phyloP scores from a whole-genome alignment of 2,329 filamentous ascomycete genomes.

The Xenoacremonium recifei region DNA sequence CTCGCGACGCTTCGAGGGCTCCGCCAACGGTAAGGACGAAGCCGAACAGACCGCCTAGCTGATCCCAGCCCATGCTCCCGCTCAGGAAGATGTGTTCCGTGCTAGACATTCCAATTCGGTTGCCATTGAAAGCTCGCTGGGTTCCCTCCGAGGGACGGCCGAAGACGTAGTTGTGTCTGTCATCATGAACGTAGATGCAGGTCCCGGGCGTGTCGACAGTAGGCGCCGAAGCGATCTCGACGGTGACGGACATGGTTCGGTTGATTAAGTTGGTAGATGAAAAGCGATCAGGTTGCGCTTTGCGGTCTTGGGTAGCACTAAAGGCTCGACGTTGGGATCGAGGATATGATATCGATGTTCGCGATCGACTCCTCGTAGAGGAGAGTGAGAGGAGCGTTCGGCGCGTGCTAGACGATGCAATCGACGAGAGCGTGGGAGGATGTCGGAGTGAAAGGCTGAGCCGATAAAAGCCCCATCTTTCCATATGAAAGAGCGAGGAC shows the following conservation, averaged over 20 bases:
- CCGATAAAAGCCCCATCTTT: slow-evolving; percentile 26
- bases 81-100: slow-evolving; percentile 80
- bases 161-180: slow-evolving; percentile 80
- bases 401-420: neutral
- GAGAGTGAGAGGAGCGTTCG: neutral
- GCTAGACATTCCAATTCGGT: slow-evolving; percentile 62
- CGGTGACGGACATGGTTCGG: slow-evolving; percentile 64
- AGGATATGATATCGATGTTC: neutral
- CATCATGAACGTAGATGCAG: slow-evolving; percentile 74
- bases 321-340: slow-evolving; percentile 1
- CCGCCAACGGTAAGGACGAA: slow-evolving; percentile 84
- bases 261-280: neutral
- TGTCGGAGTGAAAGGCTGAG: slow-evolving; percentile 15
- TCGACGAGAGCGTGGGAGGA: slow-evolving; percentile 10
- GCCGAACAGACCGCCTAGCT: slow-evolving; percentile 78
- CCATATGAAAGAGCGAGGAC: slow-evolving; percentile 20
- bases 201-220: slow-evolving; percentile 87
- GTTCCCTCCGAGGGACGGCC: slow-evolving; percentile 81
- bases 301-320: neutral
- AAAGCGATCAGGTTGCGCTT: neutral
- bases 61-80: slow-evolving; percentile 72
- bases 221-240: slow-evolving; percentile 77
- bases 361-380: neutral
- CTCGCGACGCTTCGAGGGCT: slow-evolving; percentile 47
- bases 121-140: slow-evolving; percentile 72